Conservation (phyloP, 352 stramenopile species). For the Bremia lactucae region DNA sequence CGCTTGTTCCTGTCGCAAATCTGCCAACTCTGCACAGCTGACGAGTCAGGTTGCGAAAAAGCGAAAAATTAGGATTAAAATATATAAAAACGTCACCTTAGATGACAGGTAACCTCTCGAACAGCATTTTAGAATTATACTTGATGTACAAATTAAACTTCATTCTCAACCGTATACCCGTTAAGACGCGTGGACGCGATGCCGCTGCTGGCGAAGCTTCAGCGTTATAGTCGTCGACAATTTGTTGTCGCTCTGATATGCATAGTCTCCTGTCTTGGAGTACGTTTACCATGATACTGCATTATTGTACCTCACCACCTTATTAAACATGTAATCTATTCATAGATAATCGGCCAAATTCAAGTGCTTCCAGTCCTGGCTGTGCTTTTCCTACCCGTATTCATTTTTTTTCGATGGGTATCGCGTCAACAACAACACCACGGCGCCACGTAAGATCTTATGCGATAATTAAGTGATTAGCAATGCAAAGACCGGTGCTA, state of each 20-base stretch:
- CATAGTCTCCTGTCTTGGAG: conserved; percentile 16
- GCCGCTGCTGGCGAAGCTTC: conserved; percentile 20
- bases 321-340: neutral
- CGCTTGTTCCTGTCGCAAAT: conserved; percentile 49
- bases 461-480: neutral
- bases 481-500: neutral
- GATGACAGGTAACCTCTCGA: too few species aligned
- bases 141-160: too few species aligned
- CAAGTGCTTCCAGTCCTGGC: conserved; percentile 20
- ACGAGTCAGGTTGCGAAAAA: conserved; percentile 26
- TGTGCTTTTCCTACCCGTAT: conserved; percentile 19
- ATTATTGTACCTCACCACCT: neutral
- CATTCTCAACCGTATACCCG: too few species aligned
- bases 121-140: too few species aligned
- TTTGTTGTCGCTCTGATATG: conserved; percentile 8
- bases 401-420: conserved; percentile 30
- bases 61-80: neutral
- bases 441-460: conserved; percentile 32
- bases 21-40: conserved; percentile 39
- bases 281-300: conserved; percentile 3
- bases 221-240: conserved; percentile 23
- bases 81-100: too few species aligned
- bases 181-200: conserved; percentile 13
- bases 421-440: conserved; percentile 33
- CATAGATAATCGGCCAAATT: conserved; percentile 19